Conservation (phyloP, 2,329 filamentous ascomycete species). For the Davidsoniella eucalypti region DNA sequence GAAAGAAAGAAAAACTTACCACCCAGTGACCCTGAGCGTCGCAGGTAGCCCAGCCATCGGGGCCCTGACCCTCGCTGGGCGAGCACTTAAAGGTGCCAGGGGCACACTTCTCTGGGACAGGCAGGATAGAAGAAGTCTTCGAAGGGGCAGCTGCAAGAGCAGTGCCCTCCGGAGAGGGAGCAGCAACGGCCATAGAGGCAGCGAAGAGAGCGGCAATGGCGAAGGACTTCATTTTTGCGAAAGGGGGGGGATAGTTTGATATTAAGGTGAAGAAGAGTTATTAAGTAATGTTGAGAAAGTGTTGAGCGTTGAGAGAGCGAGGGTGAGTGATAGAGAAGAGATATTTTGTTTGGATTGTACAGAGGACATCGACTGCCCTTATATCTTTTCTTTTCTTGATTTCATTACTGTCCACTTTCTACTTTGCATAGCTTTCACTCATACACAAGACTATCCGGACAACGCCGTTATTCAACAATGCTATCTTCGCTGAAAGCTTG, state of each 20-base stretch:
- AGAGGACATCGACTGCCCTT: too few relatives aligned
- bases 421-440: too few relatives aligned
- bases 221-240: neutral
- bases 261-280: neutral
- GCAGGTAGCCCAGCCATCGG: constrained; percentile 21
- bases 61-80: constrained; percentile 9
- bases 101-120: constrained; percentile 16
- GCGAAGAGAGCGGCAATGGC: neutral
- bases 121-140: too few relatives aligned
- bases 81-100: constrained; percentile 23
- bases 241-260: neutral
- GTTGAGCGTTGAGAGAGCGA: too few relatives aligned
- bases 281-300: neutral
- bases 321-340: too few relatives aligned
- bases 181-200: neutral
- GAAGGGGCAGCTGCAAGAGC: too few relatives aligned
- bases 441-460: too few relatives aligned
- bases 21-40: constrained; percentile 18
- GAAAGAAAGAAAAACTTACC: constrained; percentile 17
- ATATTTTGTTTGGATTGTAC: too few relatives aligned
- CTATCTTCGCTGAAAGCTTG: too few relatives aligned
- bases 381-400: too few relatives aligned
- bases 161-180: constrained; percentile 1
- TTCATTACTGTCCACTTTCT: too few relatives aligned
- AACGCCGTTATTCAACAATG: too few relatives aligned